Base-by-base conservation (phyloP, 495 filamentous ascomycete species). In the Recurvomyces mirabilis region DNA sequence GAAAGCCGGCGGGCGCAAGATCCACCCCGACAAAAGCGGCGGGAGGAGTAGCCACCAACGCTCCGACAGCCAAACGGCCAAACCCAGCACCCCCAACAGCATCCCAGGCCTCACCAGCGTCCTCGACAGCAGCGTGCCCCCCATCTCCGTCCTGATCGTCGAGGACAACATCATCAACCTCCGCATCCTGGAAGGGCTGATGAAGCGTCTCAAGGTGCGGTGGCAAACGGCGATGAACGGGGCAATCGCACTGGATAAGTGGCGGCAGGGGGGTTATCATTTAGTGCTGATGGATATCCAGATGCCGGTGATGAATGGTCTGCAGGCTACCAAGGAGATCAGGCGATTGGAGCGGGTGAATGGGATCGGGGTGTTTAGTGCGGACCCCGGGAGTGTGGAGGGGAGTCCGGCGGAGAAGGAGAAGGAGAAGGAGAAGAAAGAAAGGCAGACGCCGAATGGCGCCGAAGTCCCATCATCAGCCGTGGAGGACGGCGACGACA, bases 141-240 rank as follows among this genome's bases (percentile, higher is more conserved):
- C 91, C 17, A 98, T 98, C 63, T 96, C 93, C 53, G 88, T 96
- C 7, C 70, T 98, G 14, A 95, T 98, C 44, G 91, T 98, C 25
- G 91, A 98, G 66, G 91, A 98, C 66, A 98, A 98, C 60, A 81
- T 89, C 47, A 96, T 98, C 70, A 98, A 98, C 54, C 70, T 96
- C 38, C 78, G 84, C 38, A 75, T 98, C 4, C 66, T 98, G 1
- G 91, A 96, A 56, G 87, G 87, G 0, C 94, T 98, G 60, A 91
- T 96, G 74, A 94, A 94, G 60, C 74, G 89, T 34, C 73, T 98
- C 25, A 94, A 93, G 55, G 91, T 98, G 21, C 82, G 91, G n/a
- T 96, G 91, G 91, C 81, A 88, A 60, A 93, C 87, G 34, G 91
- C 91, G 25, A 85, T 87, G 66, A 93, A 98, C 60, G 91, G 91